These are phyloP conservation scores for Persicaria maculosa DNA, from an alignment of 148 eudicot genomes.

Conservation along the genomic window DNA sequence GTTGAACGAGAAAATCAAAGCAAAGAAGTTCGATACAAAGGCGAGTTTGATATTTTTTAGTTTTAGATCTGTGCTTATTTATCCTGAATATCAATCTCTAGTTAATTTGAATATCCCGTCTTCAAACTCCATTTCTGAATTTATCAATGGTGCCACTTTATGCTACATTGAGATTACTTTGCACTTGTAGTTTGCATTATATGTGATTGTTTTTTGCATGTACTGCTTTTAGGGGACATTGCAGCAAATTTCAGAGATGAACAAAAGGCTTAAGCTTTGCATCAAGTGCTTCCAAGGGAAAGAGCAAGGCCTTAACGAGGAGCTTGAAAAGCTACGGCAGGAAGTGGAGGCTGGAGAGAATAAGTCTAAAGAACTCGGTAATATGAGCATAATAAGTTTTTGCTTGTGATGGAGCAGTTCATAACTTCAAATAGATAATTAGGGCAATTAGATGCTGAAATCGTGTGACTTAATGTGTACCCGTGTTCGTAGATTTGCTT, in stretches of 20 bases:
- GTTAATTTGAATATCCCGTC: not conserved
- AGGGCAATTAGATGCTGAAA: not conserved
- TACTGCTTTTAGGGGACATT: constrained; percentile 40
- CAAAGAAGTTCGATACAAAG: constrained; percentile 55
- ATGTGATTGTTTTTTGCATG: not conserved
- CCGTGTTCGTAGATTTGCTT: constrained; percentile 26
- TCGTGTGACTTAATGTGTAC: not conserved
- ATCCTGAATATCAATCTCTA: not conserved
- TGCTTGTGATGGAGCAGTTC: not conserved
- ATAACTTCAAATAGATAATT: not conserved
- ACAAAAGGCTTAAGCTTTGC: constrained; percentile 46
- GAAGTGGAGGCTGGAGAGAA: constrained; percentile 35
- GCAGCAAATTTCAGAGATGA: constrained; percentile 46
- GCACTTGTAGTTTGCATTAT: not conserved
- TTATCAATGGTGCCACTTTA: not conserved
- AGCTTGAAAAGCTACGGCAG: constrained; percentile 35
- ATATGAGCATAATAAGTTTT: not conserved
- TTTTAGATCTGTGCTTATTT: not conserved
- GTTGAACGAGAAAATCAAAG: constrained; percentile 65
- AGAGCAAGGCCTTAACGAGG: constrained; percentile 35
- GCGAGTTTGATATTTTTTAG: constrained; percentile 17
- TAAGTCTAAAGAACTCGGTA: constrained; percentile 42
- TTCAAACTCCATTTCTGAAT: not conserved
- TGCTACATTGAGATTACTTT: not conserved
- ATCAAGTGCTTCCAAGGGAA: constrained; percentile 63